phyloP scores from a whole-genome alignment of 75 land plant species.

The Sequoiadendron giganteum region DNA sequence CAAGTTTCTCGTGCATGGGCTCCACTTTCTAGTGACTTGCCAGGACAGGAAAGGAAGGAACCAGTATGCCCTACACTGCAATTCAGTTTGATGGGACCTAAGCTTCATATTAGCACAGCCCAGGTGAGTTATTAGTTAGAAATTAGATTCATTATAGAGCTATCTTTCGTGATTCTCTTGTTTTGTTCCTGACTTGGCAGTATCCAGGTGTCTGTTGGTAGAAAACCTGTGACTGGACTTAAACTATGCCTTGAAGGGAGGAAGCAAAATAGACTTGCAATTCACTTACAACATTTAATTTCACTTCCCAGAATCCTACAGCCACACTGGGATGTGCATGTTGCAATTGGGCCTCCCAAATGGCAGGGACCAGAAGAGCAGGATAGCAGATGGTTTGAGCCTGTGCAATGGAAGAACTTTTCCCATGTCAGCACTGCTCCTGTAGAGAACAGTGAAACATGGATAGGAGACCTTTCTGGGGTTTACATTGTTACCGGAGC shows the following conservation, averaged over 20 bases:
- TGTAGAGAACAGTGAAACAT: slow-evolving; percentile 42
- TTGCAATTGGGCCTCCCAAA: slow-evolving; percentile 43
- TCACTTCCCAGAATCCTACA: slow-evolving; percentile 43
- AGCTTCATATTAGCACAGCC: slow-evolving; percentile 34
- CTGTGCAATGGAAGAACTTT: slow-evolving; percentile 50
- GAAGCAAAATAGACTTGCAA: slow-evolving; percentile 41
- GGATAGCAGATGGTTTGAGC: slow-evolving; percentile 52
- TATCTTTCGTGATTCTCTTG: slow-evolving; percentile 3
- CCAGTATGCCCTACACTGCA: slow-evolving; percentile 46
- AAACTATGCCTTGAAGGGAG: slow-evolving; percentile 41
- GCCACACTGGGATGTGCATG: slow-evolving; percentile 45
- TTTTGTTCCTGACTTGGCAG: slow-evolving; percentile 4
- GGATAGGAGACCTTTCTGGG: slow-evolving; percentile 52
- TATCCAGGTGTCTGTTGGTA: slow-evolving; percentile 44
- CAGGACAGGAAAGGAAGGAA: slow-evolving; percentile 41
- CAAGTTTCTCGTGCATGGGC: slow-evolving; percentile 47
- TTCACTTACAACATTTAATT: slow-evolving; percentile 46
- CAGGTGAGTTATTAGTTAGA: slow-evolving; percentile 28
- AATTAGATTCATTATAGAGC: neutral
- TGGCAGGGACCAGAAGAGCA: slow-evolving; percentile 53
- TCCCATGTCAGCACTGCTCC: slow-evolving; percentile 52
- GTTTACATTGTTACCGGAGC: slow-evolving; percentile 65
- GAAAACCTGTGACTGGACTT: slow-evolving; percentile 52
- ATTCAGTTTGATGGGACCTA: slow-evolving; percentile 55
- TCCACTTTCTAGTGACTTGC: slow-evolving; percentile 27